These are phyloP conservation scores for Leccinum rimulosum DNA, from an alignment of 768 basidiomycete species.

Conservation along the genomic window DNA sequence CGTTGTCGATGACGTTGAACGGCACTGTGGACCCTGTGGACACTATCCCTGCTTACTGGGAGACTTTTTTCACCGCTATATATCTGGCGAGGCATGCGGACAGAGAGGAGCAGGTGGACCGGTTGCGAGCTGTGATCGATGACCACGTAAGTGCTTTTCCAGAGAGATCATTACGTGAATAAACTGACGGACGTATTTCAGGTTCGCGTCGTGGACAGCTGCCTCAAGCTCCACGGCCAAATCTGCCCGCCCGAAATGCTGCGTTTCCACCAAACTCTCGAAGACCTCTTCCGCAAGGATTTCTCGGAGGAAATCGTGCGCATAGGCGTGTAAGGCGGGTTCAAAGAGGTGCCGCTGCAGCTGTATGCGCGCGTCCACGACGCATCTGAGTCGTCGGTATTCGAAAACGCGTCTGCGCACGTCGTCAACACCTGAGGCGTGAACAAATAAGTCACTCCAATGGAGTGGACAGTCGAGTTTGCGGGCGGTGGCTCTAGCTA, in stretches of 20 bases:
- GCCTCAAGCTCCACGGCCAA: constrained; percentile 77
- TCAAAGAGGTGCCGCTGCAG: constrained; percentile 45
- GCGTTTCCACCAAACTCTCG: constrained; percentile 86
- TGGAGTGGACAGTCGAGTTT: constrained; percentile 38
- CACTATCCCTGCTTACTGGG: constrained; percentile 71
- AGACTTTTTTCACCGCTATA: constrained; percentile 68
- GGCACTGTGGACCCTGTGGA: constrained; percentile 78
- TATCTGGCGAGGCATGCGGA: constrained; percentile 71
- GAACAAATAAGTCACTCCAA: too few species aligned
- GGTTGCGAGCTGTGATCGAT: constrained; percentile 71
- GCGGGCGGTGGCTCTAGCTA: constrained; percentile 39
- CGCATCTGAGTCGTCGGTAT: constrained; percentile 38
- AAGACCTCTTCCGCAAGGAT: constrained; percentile 81
- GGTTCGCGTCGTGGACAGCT: constrained; percentile 80
- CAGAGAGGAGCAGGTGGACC: constrained; percentile 65
- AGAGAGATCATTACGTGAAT: not conserved
- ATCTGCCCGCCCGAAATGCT: constrained; percentile 85
- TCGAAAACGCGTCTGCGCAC: constrained; percentile 46
- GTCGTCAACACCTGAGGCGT: constrained; percentile 34
- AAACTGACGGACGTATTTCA: constrained; percentile 28
- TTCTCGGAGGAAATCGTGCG: constrained; percentile 80
- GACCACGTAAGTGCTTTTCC: constrained; percentile 57
- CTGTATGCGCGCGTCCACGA: constrained; percentile 43
- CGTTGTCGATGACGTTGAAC: too few species aligned
- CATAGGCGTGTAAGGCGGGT: constrained; percentile 55